Evolutionary conservation across 2,329 filamentous ascomycete species (phyloP).

Genomic region (Talaromyces pinophilus): DNA sequence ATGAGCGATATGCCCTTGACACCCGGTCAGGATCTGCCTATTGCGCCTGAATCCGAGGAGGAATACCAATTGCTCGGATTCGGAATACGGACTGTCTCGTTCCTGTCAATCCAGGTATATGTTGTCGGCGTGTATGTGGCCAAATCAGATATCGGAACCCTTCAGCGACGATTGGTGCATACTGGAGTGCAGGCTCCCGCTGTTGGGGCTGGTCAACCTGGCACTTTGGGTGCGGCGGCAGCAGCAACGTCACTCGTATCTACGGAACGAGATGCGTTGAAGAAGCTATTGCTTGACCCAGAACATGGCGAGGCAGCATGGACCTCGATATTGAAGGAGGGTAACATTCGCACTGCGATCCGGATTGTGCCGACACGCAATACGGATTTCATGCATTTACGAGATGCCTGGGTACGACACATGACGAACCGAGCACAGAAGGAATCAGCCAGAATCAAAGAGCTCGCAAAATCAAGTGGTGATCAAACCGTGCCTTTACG

Average conservation of each 20-base stretch:
- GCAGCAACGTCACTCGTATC: slow-evolving; percentile 80
- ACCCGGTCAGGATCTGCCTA: slow-evolving; percentile 41
- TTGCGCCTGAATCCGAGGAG: slow-evolving; percentile 50
- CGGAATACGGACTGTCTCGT: slow-evolving; percentile 85
- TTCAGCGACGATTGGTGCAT: slow-evolving; percentile 76
- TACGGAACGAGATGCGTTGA: slow-evolving; percentile 74
- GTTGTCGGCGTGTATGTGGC: slow-evolving; percentile 91
- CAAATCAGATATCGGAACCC: slow-evolving; percentile 73
- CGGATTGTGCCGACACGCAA: slow-evolving; percentile 87
- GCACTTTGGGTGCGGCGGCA: slow-evolving; percentile 48
- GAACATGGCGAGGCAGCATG: slow-evolving; percentile 70
- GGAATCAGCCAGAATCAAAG: slow-evolving; percentile 51
- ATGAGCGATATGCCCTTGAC: slow-evolving; percentile 36
- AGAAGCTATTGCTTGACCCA: slow-evolving; percentile 68
- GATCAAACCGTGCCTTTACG: slow-evolving; percentile 23
- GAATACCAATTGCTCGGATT: slow-evolving; percentile 87
- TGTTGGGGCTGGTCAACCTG: slow-evolving; percentile 37
- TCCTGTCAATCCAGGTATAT: slow-evolving; percentile 88
- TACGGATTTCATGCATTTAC: slow-evolving; percentile 89
- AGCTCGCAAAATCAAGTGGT: slow-evolving; percentile 24
- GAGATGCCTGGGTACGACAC: slow-evolving; percentile 86
- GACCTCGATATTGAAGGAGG: slow-evolving; percentile 67
- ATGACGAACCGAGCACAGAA: slow-evolving; percentile 72
- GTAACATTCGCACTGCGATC: slow-evolving; percentile 73
- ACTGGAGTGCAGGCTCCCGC: slow-evolving; percentile 53